These are phyloP conservation scores for Mrakia gelida DNA, from an alignment of 768 basidiomycete genomes.

Conservation along the genomic window DNA sequence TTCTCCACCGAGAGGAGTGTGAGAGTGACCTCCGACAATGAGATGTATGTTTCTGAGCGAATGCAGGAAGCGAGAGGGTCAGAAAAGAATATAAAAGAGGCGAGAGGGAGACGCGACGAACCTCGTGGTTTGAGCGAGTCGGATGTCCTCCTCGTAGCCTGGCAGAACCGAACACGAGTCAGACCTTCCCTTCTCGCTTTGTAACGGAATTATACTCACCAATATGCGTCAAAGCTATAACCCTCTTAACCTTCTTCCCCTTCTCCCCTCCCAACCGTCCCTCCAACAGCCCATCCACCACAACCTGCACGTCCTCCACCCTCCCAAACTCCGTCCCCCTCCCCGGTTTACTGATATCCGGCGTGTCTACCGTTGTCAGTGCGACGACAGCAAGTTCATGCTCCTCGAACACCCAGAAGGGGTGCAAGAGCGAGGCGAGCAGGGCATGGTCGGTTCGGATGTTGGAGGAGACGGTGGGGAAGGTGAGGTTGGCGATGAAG, in stretches of 20 bases:
- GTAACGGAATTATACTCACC: conserved; percentile 24
- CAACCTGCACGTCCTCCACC: conserved; percentile 45
- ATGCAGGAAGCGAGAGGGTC: background rate
- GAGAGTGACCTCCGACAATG: conserved; percentile 45
- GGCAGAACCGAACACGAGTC: too few species aligned
- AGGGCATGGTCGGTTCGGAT: conserved; percentile 45
- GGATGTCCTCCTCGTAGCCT: conserved; percentile 48
- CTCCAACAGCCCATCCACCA: conserved; percentile 45
- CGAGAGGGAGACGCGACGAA: background rate
- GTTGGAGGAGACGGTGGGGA: conserved; percentile 52
- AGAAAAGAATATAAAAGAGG: background rate
- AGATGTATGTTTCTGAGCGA: conserved; percentile 45
- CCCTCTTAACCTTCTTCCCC: conserved; percentile 46
- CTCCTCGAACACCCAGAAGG: conserved; percentile 48
- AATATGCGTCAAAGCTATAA: conserved; percentile 52
- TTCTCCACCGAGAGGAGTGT: conserved; percentile 49
- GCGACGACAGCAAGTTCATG: conserved; percentile 50
- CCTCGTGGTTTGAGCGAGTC: conserved; percentile 46
- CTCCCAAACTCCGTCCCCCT: conserved; percentile 47
- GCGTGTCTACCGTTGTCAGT: conserved; percentile 49
- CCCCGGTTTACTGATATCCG: conserved; percentile 46
- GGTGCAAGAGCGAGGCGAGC: conserved; percentile 44
- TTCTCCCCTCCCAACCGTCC: conserved; percentile 34
- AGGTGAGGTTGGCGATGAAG: conserved; percentile 44
- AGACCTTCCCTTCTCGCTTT: too few species aligned